Base-by-base conservation (phyloP, 2,329 filamentous ascomycete species). In the Clarireedia homoeocarpa region DNA sequence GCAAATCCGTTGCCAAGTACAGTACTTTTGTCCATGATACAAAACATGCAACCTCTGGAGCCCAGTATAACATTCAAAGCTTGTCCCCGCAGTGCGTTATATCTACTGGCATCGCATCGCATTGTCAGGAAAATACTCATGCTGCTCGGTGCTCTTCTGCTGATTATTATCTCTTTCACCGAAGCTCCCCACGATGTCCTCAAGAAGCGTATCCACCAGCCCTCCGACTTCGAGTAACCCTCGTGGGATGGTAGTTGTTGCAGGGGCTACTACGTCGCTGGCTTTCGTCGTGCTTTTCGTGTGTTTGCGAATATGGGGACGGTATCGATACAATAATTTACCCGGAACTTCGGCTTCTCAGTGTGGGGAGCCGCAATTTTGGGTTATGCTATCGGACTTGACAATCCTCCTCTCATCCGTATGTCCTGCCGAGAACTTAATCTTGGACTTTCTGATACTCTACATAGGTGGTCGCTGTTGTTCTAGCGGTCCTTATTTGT, bases 251-350 rank as follows among this genome's bases (percentile, higher is more conserved):
- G 24, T 48, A 6, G 42, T 53, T 26, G 38, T 38, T 42, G 48
- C 48, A 26, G 46, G 49, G 30, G 51, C 55, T 27, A 42, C 46
- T 17, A 27, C 15, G 5, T 40, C 50, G n/a, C 26, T 57, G 46
- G 50, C 2, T 4, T 45, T 59, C 20, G 57, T 57, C 10, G 42
- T 44, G 12, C 51, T 59, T n/a, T 34, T 59, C 26, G 57, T 59
- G 39, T 50, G 30, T 42, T 30, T 59, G 9, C 30, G 57, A 46
- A 39, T 59, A 53, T 59, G 57, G 57, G 57, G 54, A 38, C 57
- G 57, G 15, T 59, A 56, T 44, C 51, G 50, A 20, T 59, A 50
- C 38, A 56, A 23, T 7, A 34, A 9, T 38, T 47, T 30, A 2
- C 40, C 50, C 40, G 47, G 49, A 17, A 7, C 42, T 9, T 53